Evolutionary conservation across 2,329 filamentous ascomycete species (phyloP).

Genomic region (Aspergillus sp.): DNA sequence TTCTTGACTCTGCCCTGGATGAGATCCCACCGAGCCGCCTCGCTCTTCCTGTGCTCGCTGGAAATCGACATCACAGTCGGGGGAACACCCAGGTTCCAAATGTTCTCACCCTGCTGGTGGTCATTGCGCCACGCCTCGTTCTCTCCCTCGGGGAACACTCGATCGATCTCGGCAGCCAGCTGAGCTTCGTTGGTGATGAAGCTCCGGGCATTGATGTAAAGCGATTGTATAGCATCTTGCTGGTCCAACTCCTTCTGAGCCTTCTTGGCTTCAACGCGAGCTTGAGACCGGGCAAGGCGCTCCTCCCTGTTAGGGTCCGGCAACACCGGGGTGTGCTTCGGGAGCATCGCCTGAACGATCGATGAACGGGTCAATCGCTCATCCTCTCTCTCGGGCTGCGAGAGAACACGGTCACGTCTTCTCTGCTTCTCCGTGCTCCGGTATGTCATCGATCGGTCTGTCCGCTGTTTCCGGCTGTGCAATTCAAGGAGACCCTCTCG

Average conservation of each 20-base stretch:
- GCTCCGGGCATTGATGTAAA: constrained; percentile 81
- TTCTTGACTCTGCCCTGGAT: constrained; percentile 57
- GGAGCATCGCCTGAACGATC: constrained; percentile 50
- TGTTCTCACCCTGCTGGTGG: constrained; percentile 38
- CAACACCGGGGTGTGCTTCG: constrained; percentile 47
- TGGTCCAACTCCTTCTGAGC: constrained; percentile 55
- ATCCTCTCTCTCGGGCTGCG: constrained; percentile 67
- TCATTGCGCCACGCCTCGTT: constrained; percentile 39
- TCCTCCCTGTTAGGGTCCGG: constrained; percentile 60
- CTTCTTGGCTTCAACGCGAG: constrained; percentile 39
- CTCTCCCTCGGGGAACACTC: constrained; percentile 65
- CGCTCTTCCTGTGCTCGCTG: constrained; percentile 25
- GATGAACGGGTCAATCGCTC: constrained; percentile 70
- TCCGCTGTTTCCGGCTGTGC: constrained; percentile 57
- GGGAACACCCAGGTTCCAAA: constrained; percentile 49
- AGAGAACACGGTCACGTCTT: constrained; percentile 48
- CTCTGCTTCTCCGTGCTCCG: constrained; percentile 47
- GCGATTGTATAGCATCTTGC: constrained; percentile 69
- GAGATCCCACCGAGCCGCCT: constrained; percentile 34
- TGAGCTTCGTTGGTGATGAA: constrained; percentile 84
- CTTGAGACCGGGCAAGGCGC: constrained; percentile 42
- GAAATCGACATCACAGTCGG: constrained; percentile 34
- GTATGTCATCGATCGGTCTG: constrained; percentile 29
- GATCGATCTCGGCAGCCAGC: constrained; percentile 67
- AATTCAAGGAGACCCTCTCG: constrained; percentile 66